Evolutionary conservation across 257 asterid species (phyloP).

Genomic region (Solanum etuberosum): DNA sequence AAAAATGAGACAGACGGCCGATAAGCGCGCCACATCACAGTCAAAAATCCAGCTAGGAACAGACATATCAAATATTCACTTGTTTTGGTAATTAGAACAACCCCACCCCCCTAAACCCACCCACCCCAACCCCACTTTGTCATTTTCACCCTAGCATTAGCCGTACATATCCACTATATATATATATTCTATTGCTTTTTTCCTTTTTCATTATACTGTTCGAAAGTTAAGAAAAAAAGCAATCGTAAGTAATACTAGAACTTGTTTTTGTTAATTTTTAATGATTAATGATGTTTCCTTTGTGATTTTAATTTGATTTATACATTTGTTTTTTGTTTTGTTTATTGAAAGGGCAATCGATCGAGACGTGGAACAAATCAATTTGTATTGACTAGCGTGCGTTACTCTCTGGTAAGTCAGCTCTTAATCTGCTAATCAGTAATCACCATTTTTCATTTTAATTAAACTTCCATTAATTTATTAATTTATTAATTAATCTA

Average conservation of each 20-base stretch:
- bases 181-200: not conserved
- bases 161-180: not conserved
- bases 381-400: constrained; percentile 6
- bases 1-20: not conserved
- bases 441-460: not conserved
- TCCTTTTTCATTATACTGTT: not conserved
- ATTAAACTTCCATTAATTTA: not conserved
- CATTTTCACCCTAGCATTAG: not conserved
- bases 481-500: not conserved
- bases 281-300: not conserved
- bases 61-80: not conserved
- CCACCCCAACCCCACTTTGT: not conserved
- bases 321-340: not conserved
- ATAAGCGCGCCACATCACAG: not conserved
- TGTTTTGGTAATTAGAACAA: not conserved
- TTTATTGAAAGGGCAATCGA: not conserved
- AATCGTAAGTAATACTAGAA: not conserved
- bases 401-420: constrained; percentile 45
- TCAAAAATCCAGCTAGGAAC: not conserved
- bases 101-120: not conserved
- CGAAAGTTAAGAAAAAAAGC: not conserved
- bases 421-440: constrained; percentile 19
- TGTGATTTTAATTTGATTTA: not conserved
- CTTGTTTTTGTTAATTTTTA: not conserved
- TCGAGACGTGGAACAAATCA: constrained; percentile 1